Base-by-base conservation (phyloP, 2,329 filamentous ascomycete species). In the Teratosphaeriaceae sp. region DNA sequence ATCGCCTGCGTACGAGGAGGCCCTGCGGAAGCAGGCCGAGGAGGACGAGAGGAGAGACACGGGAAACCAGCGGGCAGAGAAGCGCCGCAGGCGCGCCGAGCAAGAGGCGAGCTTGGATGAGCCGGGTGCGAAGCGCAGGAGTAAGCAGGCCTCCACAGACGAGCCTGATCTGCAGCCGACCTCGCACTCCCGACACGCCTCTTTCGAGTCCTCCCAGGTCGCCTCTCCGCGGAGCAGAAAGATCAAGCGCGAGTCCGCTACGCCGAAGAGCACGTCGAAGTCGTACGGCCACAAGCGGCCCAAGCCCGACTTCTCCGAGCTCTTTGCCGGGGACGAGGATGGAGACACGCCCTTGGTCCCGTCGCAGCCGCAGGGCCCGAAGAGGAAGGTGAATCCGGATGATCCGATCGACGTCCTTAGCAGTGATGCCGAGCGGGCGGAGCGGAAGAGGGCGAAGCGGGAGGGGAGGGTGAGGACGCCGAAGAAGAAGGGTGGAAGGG, bases 341-440 rank as follows among this genome's bases (percentile, higher is more conserved):
- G 35, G 6, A 5, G 18, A 38, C 3, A 13, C 13, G 18, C 35
- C 35, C n/a, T 12, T 23, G 4, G 21, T 38, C 11, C 35, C 19
- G 21, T 15, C 35, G 19, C 19, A 38, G 21, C 35, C 19, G 8
- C 12, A 23, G 22, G 4, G 19, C 3, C 19, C 11, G 9, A 23
- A 23, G 35, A 18, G 35, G 3, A 8, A 11, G 35, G 21, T 38
- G 3, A 23, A 38, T 38, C 35, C 35, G 3, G 22, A 22, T 5
- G 5, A 34, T n/a, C 20, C 29, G 1, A 35, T 42, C 19, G 39
- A 42, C 3, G 26, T 42, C n/a, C 20, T 35, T 9, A 42, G 39
- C 15, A 24, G 18, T 12, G 39, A 35, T 19, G 22, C 23, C 9
- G 36, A 38, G 20, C 12, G 18, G 36, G 24, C 18, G 36, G 11